Base-by-base conservation (phyloP, 495 filamentous ascomycete genomes). In the Aspergillus bridgeri region DNA sequence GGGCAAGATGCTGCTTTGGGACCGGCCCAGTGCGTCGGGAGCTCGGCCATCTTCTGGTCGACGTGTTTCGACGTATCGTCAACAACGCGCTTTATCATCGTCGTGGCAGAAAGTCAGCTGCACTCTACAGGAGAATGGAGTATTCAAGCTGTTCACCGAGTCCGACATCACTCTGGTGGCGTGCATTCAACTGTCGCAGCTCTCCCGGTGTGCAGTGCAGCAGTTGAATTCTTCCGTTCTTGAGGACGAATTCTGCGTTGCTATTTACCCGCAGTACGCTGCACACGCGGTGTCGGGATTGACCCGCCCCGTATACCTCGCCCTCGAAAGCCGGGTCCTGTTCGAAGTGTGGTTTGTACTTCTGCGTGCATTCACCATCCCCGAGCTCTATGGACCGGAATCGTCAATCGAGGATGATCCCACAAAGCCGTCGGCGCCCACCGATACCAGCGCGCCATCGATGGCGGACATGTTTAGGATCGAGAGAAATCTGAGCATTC, bases 261-360 rank as follows among this genome's bases (percentile, higher is more conserved):
- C 89, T 20, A 92, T 99, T 23, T 97, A 85, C 75, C 91, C 81
- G 3, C 89, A 88, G 79, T 93, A 83, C 83, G 89, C 84, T 57
- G 87, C 70, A 61, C 80, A 85, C 7, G 82, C 86, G 4, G 81
- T 83, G 7, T 59, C 69, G 9, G 73, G 74, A 20, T 63, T 69
- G 19, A 67, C 71, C 24, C 75, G 75, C n/a, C 75, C 73, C 7
- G 64, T 90, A 33, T 98, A 96, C 71, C 81, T 99, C 23, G 85
- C 89, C 17, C 71, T 98, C 17, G 95, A 98, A 61, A 91, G 85
- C 19, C 81, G 95, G 19, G 87, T 96, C 2, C 75, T 94, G 6
- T 96, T 94, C 66, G 94, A 99, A 65, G 95, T 96, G 13, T 98
- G 94, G 95, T 92, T 96, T 67, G 94, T 96, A 7, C 79, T 99